Conservation (phyloP, 2,329 filamentous ascomycete species). For the Sphaerulina vaccinii region DNA sequence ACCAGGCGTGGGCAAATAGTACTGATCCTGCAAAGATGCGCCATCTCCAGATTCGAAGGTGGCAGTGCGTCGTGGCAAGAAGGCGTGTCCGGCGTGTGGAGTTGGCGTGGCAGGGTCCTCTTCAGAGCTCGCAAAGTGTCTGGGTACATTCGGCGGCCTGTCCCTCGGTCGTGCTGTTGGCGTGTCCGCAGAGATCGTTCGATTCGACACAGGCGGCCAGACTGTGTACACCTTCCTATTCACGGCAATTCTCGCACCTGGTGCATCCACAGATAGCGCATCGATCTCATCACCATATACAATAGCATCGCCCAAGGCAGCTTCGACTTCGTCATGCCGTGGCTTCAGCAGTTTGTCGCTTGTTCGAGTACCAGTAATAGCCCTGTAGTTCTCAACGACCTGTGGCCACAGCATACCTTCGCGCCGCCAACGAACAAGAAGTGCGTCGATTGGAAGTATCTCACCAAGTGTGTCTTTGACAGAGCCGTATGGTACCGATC, state of each 20-base stretch:
- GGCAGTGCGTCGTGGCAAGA: neutral
- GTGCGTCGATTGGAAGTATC: constrained; percentile 12
- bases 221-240: constrained; percentile 9
- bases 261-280: constrained; percentile 4
- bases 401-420: constrained; percentile 7
- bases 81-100: too few species aligned
- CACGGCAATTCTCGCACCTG: constrained; percentile 11
- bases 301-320: neutral
- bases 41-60: neutral
- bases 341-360: constrained; percentile 2
- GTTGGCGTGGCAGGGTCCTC: too few species aligned
- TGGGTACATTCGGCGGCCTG: neutral
- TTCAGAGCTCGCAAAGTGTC: too few species aligned
- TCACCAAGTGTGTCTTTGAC: neutral
- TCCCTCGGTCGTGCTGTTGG: neutral
- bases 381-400: constrained; percentile 7
- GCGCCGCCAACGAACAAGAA: constrained; percentile 16
- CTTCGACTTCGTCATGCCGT: constrained; percentile 12
- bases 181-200: neutral
- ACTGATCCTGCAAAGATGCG: neutral
- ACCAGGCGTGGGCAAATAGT: too few species aligned
- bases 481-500: neutral
- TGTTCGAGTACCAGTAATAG: neutral
- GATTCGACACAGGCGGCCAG: neutral
- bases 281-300: constrained; percentile 7